These are phyloP conservation scores for Simplicillium sp. DNA, from an alignment of 2,329 filamentous ascomycete species.

Conservation along the genomic window DNA sequence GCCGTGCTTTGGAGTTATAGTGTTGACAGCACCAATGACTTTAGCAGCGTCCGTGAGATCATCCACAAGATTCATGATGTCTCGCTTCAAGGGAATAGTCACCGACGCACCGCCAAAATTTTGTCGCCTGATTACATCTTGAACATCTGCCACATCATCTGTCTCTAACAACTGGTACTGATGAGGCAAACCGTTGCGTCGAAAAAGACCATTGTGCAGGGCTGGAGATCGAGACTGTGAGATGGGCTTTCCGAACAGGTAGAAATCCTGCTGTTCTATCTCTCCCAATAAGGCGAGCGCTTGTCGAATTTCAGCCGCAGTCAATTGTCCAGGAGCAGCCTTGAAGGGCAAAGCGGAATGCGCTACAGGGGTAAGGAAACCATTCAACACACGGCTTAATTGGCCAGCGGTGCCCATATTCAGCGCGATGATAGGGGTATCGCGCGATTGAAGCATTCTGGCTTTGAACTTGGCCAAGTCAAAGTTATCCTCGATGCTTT, in stretches of 20 bases:
- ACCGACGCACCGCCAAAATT: constrained; percentile 90
- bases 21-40: constrained; percentile 89
- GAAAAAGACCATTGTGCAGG: constrained; percentile 82
- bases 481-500: constrained; percentile 74
- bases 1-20: constrained; percentile 57
- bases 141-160: constrained; percentile 49
- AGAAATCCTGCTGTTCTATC: constrained; percentile 68
- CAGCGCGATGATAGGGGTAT: constrained; percentile 82
- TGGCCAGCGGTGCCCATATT: constrained; percentile 91
- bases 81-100: constrained; percentile 89
- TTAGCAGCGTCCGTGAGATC: constrained; percentile 69
- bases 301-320: constrained; percentile 76
- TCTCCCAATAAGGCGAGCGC: constrained; percentile 72
- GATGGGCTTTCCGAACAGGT: constrained; percentile 81
- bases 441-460: constrained; percentile 62
- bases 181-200: constrained; percentile 70
- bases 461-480: constrained; percentile 72
- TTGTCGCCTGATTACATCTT: constrained; percentile 54
- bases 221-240: constrained; percentile 74
- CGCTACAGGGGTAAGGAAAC: constrained; percentile 89
- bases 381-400: constrained; percentile 81
- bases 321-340: constrained; percentile 88
- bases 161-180: constrained; percentile 73
- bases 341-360: constrained; percentile 85
- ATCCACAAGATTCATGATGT: constrained; percentile 75